phyloP scores from a whole-genome alignment of 75 land plant genomes.

The Azolla pinnata region DNA sequence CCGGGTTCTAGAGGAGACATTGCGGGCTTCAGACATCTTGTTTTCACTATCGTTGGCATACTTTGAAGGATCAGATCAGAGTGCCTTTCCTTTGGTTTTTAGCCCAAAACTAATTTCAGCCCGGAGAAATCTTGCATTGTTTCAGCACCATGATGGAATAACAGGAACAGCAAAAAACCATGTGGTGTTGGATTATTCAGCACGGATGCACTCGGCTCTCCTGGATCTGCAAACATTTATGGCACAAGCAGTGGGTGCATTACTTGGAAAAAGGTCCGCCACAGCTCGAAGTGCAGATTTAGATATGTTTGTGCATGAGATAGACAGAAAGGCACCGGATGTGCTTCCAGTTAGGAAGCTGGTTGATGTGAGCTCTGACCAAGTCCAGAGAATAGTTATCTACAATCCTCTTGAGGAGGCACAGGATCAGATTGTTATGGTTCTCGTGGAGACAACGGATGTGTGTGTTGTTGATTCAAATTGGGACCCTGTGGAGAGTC shows the following conservation, averaged over 20 bases:
- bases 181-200: constrained; percentile 83
- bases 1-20: constrained; percentile 83
- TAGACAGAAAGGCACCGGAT: constrained; percentile 53
- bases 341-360: constrained; percentile 49
- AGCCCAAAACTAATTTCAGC: constrained; percentile 66
- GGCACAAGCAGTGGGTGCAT: constrained; percentile 65
- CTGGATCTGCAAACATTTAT: constrained; percentile 70
- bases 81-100: constrained; percentile 41
- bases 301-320: constrained; percentile 53
- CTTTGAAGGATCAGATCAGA: constrained; percentile 43
- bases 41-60: constrained; percentile 50
- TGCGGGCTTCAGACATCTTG: constrained; percentile 79
- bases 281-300: constrained; percentile 9
- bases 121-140: constrained; percentile 80
- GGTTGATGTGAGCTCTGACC: constrained; percentile 33
- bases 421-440: constrained; percentile 75
- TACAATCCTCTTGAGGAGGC: constrained; percentile 89
- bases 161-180: constrained; percentile 97
- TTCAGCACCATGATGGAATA: constrained; percentile 99
- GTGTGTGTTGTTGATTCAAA: constrained; percentile 65
- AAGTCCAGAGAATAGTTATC: constrained; percentile 53
- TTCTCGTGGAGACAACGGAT: constrained; percentile 54
- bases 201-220: constrained; percentile 73
- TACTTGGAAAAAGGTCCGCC: constrained; percentile 51
- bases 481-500: constrained; percentile 67